Evolutionary conservation across 768 basidiomycete genomes (phyloP), one percentile per base, ranked within the genome.

Genomic region (Suillus occidentalis): DNA sequence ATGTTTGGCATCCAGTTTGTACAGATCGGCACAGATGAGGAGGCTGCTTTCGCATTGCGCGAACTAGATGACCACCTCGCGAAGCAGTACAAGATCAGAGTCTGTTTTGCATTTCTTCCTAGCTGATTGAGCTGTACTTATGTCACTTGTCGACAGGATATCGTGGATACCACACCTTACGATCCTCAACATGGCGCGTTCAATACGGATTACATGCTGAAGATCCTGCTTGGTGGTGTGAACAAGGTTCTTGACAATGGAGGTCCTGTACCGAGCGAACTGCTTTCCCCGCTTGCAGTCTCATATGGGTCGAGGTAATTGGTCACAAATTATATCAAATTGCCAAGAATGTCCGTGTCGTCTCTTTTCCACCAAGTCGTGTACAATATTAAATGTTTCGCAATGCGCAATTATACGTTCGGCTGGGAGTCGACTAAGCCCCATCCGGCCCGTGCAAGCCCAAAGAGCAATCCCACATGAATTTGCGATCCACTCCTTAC

Each of bases 1-100:
- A 78, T 79, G 67, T 65, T 81, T 6, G 77, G 79, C 6, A 68
- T 81, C 53, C 76, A 78, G 60, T 78, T 81, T 52, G 67, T 81
- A 13, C 80, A 80, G 68, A 77, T 81, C 25, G 80, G 80, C 0
- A 66, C 74, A 43, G 68, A 67, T 39, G 20, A 7, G 22, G 70
- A 61, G 62, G 76, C 77, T 3, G 63, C 75, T n/a, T 73, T 71
- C 60, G 78, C 76, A 20, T 64, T 80, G 39, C 74, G 75, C 55
- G 69, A 70, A 37, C 69, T 79, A 13, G 78, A 79, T 61, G 76
- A 78, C 60, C 71, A 70, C 6, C 66, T 79, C 9, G 61, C 42
- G 20, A 39, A 62, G 31, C 20, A 42, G 18, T 62, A 62, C 37
- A 61, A 45, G 6, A 47, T 64, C 58, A 61, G 60, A 31, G 63